Evolutionary conservation across 2,329 filamentous ascomycete species (phyloP), one percentile per base, ranked within the genome.

Genomic region (Drechslerella coelobrocha): DNA sequence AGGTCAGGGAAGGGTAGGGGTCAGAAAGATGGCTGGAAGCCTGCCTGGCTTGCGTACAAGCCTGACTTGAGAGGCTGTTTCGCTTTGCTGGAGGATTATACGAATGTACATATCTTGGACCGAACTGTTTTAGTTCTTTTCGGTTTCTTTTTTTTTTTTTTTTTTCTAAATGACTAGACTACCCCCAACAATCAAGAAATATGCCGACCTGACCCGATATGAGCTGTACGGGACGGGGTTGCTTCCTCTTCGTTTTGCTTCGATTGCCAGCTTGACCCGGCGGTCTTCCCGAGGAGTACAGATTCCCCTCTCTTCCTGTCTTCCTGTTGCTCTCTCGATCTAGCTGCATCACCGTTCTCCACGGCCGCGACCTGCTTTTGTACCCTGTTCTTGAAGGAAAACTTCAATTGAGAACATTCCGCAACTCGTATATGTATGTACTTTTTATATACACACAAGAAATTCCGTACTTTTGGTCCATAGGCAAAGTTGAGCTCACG

Each of bases 41-140:
- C 66, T 71, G 66, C 52, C 59, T 54, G 41, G 41, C 41, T 45
- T 19, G 37, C 17, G 6, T 31, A 12, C 29, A 31, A 31, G 29
- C 29, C 21, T 45, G 41, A 37, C 54, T 53, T 31, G 59, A 62
- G 66, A 63, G 45, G 57, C 57, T 69, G 65, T 62, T 59, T 71
- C 65, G 62, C 29, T 56, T 17, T 17, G 37, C 43, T 45, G 47
- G 59, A 63, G 53, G 50, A 48, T 56, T n/a, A 59, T 62, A 60
- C 66, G 66, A 71, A 71, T 71, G 66, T 71, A 71, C 66, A 63
- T 71, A 71, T 63, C 66, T 71, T 71, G 66, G 66, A 71, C 66
- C 66, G 66, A 71, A 71, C 59, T 45, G 59, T 63, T 71, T 71
- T 69, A 69, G 65, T 62, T 63, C 63, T 65, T 71, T 63, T 55